phyloP scores from a whole-genome alignment of 768 basidiomycete species.

The Aureoboletus auriporus region DNA sequence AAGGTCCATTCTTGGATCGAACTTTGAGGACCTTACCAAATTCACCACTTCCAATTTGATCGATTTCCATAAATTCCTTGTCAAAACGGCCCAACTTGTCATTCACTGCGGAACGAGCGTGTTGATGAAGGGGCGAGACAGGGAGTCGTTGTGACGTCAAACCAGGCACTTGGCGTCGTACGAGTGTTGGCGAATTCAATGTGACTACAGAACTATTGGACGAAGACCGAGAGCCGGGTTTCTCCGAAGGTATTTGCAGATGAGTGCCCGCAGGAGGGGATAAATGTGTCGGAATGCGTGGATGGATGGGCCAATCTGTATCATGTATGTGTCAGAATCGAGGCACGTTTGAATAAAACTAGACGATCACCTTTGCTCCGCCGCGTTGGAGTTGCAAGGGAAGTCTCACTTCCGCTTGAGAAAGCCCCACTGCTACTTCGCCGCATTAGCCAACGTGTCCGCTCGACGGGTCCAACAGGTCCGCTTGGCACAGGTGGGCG shows the following conservation, averaged over 20 bases:
- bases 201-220: constrained; percentile 49
- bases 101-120: constrained; percentile 35
- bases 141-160: constrained; percentile 21
- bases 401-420: constrained; percentile 69
- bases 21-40: constrained; percentile 93
- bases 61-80: constrained; percentile 74
- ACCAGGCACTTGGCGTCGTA: constrained; percentile 30
- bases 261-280: constrained; percentile 43
- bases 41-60: constrained; percentile 84
- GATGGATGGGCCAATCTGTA: constrained; percentile 55
- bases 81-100: constrained; percentile 68
- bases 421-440: constrained; percentile 81
- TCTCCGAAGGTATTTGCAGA: constrained; percentile 36
- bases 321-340: background rate
- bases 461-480: constrained; percentile 33
- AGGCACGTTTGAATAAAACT: constrained; percentile 23
- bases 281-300: constrained; percentile 43
- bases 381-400: constrained; percentile 61
- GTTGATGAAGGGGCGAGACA: constrained; percentile 18
- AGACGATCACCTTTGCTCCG: constrained; percentile 44
- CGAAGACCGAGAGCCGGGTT: constrained; percentile 54
- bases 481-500: constrained; percentile 38
- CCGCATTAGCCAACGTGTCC: constrained; percentile 63
- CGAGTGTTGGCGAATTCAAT: constrained; percentile 44
- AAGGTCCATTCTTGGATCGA: constrained; percentile 55